Base-by-base conservation (phyloP, 2,329 filamentous ascomycete genomes). In the Cladosporium colombiae region DNA sequence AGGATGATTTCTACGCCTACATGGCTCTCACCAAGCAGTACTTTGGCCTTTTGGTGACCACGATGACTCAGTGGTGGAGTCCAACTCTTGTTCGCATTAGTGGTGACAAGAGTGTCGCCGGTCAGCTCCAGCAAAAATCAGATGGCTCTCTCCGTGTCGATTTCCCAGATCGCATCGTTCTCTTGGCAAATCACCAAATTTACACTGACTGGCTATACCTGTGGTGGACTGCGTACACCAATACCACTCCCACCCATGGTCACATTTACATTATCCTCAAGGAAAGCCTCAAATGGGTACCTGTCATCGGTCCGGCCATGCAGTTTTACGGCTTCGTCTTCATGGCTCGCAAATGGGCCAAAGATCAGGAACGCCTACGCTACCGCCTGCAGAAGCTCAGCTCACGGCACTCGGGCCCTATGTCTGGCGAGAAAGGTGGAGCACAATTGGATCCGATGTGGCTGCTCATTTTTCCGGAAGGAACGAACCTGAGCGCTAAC, bases 251-350 rank as follows among this genome's bases (percentile, higher is more conserved):
- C 44, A 92, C 92, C 86, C 91, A 95, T 74, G 92, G 92, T 11
- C 90, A 93, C 75, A 83, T 96, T 71, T 96, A 92, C 81, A 96
- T 96, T 76, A 94, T 96, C 73, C 84, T 96, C 67, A 96, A 96
- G 75, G 91, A 96, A 75, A 93, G 91, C 2, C 84, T 96, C 67
- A 93, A 91, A 76, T 91, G 87, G 75, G 88, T 96, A 8, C 92
- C 92, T n/a, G 73, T 96, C 55, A 83, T 96, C 44, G 92, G 92
- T 1, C 87, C 86, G 61, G 92, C 90, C 55, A 96, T 96, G 90
- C 88, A 89, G 82, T 89, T 95, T 75, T 93, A 90, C 76, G 87
- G 91, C 71, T 96, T 96, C 83, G 92, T 96, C 76, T 96, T 96
- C 81, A 90, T 96, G 84, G 91, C 91, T n/a, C 88, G 92, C 66